Percentiles rank a stretch among this genome's conserved stretches.
These are phyloP conservation scores for Acacia acuminata DNA, from an alignment of 306 rosid genomes.

Conservation along the genomic window DNA sequence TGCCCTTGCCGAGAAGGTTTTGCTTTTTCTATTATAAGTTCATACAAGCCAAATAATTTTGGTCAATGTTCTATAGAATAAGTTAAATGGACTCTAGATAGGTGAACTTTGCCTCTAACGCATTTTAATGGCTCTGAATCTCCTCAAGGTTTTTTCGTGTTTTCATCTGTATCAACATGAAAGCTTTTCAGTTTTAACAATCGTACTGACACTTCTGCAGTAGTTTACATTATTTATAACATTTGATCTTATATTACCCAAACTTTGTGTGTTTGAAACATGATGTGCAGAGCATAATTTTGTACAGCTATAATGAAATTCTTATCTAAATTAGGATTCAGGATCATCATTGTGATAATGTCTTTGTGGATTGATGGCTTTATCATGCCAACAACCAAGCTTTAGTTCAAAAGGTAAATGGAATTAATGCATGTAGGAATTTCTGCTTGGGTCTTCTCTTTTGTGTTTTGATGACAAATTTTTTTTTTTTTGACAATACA, in stretches of 20 bases:
- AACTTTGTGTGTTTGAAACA: slow-evolving; percentile 1
- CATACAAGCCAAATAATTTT: slow-evolving; percentile 15
- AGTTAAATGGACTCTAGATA: neutral
- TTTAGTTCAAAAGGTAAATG: neutral
- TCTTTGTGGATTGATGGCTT: neutral
- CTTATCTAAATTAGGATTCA: neutral
- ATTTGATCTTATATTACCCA: neutral
- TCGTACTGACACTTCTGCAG: neutral
- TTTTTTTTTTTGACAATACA: neutral
- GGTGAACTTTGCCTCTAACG: neutral
- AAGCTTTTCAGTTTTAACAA: neutral
- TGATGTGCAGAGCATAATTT: neutral
- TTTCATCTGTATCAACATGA: slow-evolving; percentile 17
- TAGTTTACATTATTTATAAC: neutral
- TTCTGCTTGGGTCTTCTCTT: neutral
- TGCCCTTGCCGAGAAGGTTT: slow-evolving; percentile 71
- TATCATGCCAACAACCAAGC: slow-evolving; percentile 3
- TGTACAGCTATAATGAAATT: neutral
- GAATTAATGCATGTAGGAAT: neutral
- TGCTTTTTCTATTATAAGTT: slow-evolving; percentile 1
- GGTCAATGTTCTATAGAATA: neutral
- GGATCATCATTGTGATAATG: neutral
- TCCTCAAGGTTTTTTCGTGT: neutral
- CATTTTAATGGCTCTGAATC: slow-evolving; percentile 15
- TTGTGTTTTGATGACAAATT: neutral